These are phyloP conservation scores for Amauroascus verrucosus DNA, from an alignment of 2,329 filamentous ascomycete species.

Conservation along the genomic window DNA sequence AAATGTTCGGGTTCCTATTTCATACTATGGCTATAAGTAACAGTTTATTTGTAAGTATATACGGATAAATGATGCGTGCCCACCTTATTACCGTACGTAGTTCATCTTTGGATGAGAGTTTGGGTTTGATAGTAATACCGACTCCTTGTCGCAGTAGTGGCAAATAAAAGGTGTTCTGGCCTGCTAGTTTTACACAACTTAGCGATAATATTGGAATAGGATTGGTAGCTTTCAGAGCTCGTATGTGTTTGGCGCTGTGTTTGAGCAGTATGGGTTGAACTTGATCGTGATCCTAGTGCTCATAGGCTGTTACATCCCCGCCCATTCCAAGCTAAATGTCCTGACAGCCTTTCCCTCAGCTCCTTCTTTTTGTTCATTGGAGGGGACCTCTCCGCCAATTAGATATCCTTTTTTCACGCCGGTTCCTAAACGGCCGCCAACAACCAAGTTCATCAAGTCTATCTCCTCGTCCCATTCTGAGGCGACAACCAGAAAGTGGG, in stretches of 20 bases:
- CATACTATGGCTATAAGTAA: too few relatives aligned
- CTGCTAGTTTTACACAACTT: too few relatives aligned
- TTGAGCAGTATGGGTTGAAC: neutral
- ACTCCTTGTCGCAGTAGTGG: too few relatives aligned
- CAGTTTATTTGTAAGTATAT: too few relatives aligned
- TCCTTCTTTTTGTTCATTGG: slow-evolving; percentile 29
- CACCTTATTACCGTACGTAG: too few relatives aligned
- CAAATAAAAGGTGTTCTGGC: too few relatives aligned
- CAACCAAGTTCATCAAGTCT: slow-evolving; percentile 71
- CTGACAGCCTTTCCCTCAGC: slow-evolving; percentile 41
- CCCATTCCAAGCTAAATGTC: slow-evolving; percentile 86
- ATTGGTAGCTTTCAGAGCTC: too few relatives aligned
- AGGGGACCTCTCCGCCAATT: slow-evolving; percentile 56
- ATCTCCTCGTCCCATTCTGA: slow-evolving; percentile 83
- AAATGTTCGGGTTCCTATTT: too few relatives aligned
- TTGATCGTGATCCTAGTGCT: neutral
- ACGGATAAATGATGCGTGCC: too few relatives aligned
- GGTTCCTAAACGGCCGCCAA: slow-evolving; percentile 77
- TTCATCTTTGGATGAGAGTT: too few relatives aligned
- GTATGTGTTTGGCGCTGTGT: neutral
- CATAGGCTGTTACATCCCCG: slow-evolving; percentile 58
- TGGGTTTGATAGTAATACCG: too few relatives aligned
- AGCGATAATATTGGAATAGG: too few relatives aligned
- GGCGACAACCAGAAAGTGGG: slow-evolving; percentile 80
- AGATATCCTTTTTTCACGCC: slow-evolving; percentile 94